These are phyloP conservation scores for Phytophthora chlamydospora DNA, from an alignment of 352 stramenopile species.

Conservation along the genomic window DNA sequence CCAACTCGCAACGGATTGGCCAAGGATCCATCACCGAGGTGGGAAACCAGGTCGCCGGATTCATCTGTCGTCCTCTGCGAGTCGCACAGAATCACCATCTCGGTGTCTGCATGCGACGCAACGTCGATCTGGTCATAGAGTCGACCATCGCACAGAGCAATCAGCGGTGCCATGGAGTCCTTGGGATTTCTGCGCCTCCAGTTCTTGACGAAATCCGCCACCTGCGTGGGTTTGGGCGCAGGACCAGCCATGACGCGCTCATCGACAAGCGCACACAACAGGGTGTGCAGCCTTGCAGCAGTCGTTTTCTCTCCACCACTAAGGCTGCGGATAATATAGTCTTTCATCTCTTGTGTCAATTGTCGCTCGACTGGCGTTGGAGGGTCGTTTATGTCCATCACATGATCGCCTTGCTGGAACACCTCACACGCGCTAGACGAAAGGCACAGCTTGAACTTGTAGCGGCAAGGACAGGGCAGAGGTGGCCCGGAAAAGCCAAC, in stretches of 20 bases:
- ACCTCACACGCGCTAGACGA: neutral
- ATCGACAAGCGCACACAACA: neutral
- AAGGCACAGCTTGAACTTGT: constrained; percentile 7
- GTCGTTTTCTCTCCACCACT: neutral
- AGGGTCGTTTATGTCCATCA: constrained; percentile 13
- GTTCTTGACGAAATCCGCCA: constrained; percentile 9
- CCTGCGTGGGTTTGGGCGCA: neutral
- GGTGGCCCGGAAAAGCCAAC: neutral
- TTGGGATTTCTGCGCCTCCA: constrained; percentile 4
- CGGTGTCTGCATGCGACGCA: neutral
- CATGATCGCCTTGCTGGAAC: neutral
- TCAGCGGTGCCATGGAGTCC: constrained; percentile 2
- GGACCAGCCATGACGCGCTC: neutral
- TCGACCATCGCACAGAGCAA: constrained; percentile 1
- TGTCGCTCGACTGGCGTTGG: neutral
- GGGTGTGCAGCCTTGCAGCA: neutral
- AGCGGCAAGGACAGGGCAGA: neutral
- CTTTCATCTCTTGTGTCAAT: constrained; percentile 5
- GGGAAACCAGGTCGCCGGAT: neutral
- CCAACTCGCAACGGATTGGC: constrained; percentile 4
- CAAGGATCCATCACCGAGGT: constrained; percentile 1
- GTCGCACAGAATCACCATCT: constrained; percentile 9
- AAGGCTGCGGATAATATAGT: constrained; percentile 4
- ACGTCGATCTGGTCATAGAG: constrained; percentile 4
- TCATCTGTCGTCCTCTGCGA: neutral